Evolutionary conservation across 805 yeast genomes (phyloP).

Genomic region (Candida fluviatilis): DNA sequence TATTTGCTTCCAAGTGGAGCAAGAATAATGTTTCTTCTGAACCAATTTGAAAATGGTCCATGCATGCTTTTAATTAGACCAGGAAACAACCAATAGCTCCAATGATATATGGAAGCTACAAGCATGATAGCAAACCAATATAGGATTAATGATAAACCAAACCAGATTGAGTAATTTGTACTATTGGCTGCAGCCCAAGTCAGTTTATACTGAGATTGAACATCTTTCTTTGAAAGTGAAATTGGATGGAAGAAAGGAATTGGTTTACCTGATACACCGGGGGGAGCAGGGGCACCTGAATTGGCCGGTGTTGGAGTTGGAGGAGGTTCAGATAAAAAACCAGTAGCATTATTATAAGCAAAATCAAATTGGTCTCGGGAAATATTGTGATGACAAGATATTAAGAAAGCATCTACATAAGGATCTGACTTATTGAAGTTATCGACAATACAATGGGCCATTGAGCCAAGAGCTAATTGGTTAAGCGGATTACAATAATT

Average conservation of each 20-base stretch:
- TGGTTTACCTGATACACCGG: slow-evolving; percentile 31
- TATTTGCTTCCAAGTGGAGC: slow-evolving; percentile 14
- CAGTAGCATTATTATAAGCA: slow-evolving; percentile 40
- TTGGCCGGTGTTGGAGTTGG: slow-evolving; percentile 9
- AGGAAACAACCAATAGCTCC: slow-evolving; percentile 22
- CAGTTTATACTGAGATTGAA: not conserved
- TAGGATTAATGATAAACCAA: slow-evolving; percentile 30
- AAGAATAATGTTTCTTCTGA: slow-evolving; percentile 15
- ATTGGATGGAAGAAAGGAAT: slow-evolving; percentile 16
- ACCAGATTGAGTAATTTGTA: slow-evolving; percentile 21
- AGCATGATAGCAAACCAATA: slow-evolving; percentile 41
- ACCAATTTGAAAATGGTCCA: slow-evolving; percentile 14
- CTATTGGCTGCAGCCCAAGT: slow-evolving; percentile 1
- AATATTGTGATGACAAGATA: slow-evolving; percentile 17
- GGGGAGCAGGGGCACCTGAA: not conserved
- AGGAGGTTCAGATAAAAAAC: slow-evolving; percentile 26
- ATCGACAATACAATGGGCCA: slow-evolving; percentile 29
- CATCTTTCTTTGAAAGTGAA: not conserved
- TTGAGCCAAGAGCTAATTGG: slow-evolving; percentile 37
- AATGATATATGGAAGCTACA: slow-evolving; percentile 22
- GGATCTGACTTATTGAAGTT: slow-evolving; percentile 8
- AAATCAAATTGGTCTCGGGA: slow-evolving; percentile 21
- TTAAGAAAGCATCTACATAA: slow-evolving; percentile 18
- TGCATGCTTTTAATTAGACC: slow-evolving; percentile 11
- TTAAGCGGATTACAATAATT: slow-evolving; percentile 26